A percentile compares a stretch with the other conserved stretches of the same genome.
Conservation (phyloP, 148 eudicot genomes). For the Arbutus unedo region DNA sequence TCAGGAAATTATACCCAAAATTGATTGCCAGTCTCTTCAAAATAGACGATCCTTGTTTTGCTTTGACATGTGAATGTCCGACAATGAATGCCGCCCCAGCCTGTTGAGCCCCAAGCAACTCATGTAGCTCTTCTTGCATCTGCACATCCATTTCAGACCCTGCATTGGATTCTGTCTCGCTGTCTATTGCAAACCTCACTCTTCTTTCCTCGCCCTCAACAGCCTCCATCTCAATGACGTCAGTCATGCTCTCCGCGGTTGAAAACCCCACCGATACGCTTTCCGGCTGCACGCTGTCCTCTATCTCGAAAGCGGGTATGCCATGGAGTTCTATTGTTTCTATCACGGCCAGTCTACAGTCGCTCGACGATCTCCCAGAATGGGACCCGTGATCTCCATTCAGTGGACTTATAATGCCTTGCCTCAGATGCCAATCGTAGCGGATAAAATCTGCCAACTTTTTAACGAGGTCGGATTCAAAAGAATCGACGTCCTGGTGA, state of each 20-base stretch:
- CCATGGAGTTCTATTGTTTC: constrained; percentile 41
- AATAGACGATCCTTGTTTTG: constrained; percentile 77
- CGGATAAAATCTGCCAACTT: constrained; percentile 65
- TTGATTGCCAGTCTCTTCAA: constrained; percentile 68
- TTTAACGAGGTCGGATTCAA: constrained; percentile 68
- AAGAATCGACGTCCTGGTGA: constrained; percentile 84
- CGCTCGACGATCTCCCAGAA: constrained; percentile 15
- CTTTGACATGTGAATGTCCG: constrained; percentile 80
- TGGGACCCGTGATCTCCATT: constrained; percentile 23
- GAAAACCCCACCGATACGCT: constrained; percentile 67
- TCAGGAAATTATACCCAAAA: constrained; percentile 71
- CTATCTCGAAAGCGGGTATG: constrained; percentile 36
- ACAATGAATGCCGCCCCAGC: constrained; percentile 85
- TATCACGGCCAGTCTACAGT: constrained; percentile 51
- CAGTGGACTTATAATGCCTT: constrained; percentile 19
- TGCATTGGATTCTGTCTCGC: constrained; percentile 8
- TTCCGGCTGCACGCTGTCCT: constrained; percentile 49
- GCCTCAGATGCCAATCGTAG: constrained; percentile 51
- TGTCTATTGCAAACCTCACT: constrained; percentile 50
- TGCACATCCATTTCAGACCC: constrained; percentile 26
- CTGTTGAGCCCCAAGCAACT: constrained; percentile 58
- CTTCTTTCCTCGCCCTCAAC: constrained; percentile 26
- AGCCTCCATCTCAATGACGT: constrained; percentile 46
- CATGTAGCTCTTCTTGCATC: constrained; percentile 61
- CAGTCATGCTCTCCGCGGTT: constrained; percentile 47